phyloP scores from a whole-genome alignment of 305 asterid species.

The Solanum chacoense region DNA sequence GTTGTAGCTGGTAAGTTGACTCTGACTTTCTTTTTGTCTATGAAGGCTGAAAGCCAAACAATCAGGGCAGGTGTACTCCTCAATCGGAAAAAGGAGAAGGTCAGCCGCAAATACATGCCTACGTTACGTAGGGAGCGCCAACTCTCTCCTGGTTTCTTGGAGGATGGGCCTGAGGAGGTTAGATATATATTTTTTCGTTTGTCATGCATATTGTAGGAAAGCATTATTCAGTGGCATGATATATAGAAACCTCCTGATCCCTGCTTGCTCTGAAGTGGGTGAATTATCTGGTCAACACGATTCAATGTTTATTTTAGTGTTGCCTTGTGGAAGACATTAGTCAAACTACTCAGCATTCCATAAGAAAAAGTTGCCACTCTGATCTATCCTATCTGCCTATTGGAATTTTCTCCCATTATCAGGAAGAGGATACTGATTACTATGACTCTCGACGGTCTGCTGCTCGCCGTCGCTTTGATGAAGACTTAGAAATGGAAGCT shows the following conservation, averaged over 20 bases:
- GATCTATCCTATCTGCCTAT: neutral
- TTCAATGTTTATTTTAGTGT: neutral
- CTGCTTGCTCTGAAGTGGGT: neutral
- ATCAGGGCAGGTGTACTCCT: constrained; percentile 76
- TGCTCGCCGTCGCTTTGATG: constrained; percentile 71
- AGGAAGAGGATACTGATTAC: constrained; percentile 83
- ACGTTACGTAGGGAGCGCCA: constrained; percentile 53
- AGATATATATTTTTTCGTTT: neutral
- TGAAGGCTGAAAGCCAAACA: constrained; percentile 78
- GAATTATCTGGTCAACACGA: neutral
- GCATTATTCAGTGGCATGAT: neutral
- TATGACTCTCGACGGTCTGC: constrained; percentile 66
- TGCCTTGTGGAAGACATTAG: neutral
- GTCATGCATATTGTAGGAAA: neutral
- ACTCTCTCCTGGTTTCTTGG: constrained; percentile 97
- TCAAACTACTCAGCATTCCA: neutral
- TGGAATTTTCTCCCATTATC: constrained; percentile 3
- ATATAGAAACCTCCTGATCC: neutral
- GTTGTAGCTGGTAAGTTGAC: constrained; percentile 9
- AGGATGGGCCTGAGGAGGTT: constrained; percentile 93
- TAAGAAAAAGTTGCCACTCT: neutral
- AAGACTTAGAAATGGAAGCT: constrained; percentile 87
- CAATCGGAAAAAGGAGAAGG: constrained; percentile 50
- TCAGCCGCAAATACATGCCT: constrained; percentile 35
- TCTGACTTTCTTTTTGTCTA: neutral